A percentile compares a stretch with the other conserved stretches of the same genome.
phyloP scores from a whole-genome alignment of 2,329 filamentous ascomycete species.

The Calonectria hongkongensis region DNA sequence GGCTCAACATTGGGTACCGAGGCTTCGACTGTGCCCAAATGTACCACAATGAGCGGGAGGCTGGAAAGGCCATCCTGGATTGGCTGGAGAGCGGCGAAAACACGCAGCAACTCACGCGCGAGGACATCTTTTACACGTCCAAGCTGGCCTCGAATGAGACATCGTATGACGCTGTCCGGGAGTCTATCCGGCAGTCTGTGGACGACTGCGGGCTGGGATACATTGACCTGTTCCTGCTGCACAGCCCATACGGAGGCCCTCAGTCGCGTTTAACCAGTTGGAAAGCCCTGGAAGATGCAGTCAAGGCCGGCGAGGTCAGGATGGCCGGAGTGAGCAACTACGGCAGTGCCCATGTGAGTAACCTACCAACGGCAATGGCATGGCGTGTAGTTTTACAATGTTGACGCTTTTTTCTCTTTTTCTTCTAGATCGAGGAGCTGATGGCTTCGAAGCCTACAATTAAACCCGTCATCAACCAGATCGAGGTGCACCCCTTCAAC shows the following conservation, averaged over 20 bases:
- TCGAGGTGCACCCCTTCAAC: slow-evolving; percentile 90
- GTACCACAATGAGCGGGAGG: slow-evolving; percentile 82
- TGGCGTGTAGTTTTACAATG: neutral
- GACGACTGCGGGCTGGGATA: slow-evolving; percentile 81
- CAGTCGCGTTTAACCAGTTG: slow-evolving; percentile 82
- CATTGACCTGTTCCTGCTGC: slow-evolving; percentile 86
- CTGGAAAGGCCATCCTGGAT: slow-evolving; percentile 77
- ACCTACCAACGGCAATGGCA: rapidly evolving
- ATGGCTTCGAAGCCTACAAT: slow-evolving; percentile 77
- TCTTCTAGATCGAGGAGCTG: slow-evolving; percentile 78
- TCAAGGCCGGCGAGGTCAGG: slow-evolving; percentile 81
- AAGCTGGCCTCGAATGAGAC: slow-evolving; percentile 81
- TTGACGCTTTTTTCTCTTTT: neutral
- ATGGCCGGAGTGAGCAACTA: slow-evolving; percentile 87
- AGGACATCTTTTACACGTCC: slow-evolving; percentile 86
- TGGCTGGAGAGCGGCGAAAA: slow-evolving; percentile 72
- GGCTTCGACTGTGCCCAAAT: slow-evolving; percentile 73
- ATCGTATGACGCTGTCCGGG: slow-evolving; percentile 80
- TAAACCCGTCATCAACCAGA: slow-evolving; percentile 84
- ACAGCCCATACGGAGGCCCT: slow-evolving; percentile 85
- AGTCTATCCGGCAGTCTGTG: slow-evolving; percentile 79
- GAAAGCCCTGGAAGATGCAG: slow-evolving; percentile 85
- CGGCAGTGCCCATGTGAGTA: slow-evolving; percentile 81
- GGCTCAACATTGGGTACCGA: slow-evolving; percentile 71
- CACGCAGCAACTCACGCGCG: slow-evolving; percentile 72